Evolutionary conservation across 257 asterid genomes (phyloP), one percentile per base, ranked within the genome.

Genomic region (Ballota nigra): DNA sequence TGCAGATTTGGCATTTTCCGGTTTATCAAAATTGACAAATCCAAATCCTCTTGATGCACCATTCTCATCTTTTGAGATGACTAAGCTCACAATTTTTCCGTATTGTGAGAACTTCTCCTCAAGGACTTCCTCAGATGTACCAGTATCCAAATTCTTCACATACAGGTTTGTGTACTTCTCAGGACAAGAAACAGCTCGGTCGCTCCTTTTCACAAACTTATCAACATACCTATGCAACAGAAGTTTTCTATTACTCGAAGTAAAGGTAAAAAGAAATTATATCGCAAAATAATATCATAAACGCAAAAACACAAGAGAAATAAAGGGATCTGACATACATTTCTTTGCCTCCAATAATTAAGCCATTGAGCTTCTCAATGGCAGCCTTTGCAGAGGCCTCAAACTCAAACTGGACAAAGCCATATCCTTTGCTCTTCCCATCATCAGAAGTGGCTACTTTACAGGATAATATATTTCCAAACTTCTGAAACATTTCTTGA

Each of bases 11-110:
- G 96, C 96, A 51, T 84, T 87, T 69, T 82, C 88, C 15, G 89
- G 84, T 47, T 86, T 75, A 58, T 82, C 85, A 75, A 86, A 91
- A 75, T 86, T 80, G 60, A 87, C 93, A 78, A 89, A 89, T 58
- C 97, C 97, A 81, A 87, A 91, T 47, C 97, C 97, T 81, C 65
- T 87, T 2, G 94, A 85, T 72, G 81, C 80, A 45, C 95, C 95
- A 53, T 79, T 82, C 22, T 79, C 87, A 75, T 89, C 91, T 73
- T 83, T 86, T 73, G 86, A 65, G 53, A 91, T 74, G 72, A 69
- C 79, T 31, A 82, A 59, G 75, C 84, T 86, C 75, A 77, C 60
- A 55, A 89, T 81, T 63, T 83, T 82, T 36, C 97, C 97, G 65
- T 77, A 79, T 57, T 68, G 81, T 15, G 87, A 79, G 74, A 91